phyloP scores from a whole-genome alignment of 768 basidiomycete species.

The Gloeopeniophorella convolvens region DNA sequence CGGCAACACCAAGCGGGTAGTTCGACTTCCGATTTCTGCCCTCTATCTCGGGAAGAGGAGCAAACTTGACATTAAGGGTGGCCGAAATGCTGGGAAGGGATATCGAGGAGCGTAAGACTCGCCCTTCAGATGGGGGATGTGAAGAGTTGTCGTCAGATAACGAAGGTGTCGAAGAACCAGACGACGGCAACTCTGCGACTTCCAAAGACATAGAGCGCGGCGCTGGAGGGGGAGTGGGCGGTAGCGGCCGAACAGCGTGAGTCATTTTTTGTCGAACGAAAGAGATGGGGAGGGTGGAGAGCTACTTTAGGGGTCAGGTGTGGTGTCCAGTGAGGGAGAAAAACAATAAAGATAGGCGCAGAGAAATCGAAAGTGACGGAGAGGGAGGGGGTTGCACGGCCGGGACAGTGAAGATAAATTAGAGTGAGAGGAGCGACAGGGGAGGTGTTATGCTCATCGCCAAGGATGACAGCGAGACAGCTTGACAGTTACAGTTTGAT shows the following conservation, averaged over 20 bases:
- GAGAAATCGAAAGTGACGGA: too few relatives aligned
- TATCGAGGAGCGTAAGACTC: constrained; percentile 1
- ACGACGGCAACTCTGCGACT: background rate
- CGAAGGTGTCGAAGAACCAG: constrained; percentile 10
- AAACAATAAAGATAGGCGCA: too few relatives aligned
- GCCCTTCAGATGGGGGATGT: background rate
- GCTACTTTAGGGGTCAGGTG: too few relatives aligned
- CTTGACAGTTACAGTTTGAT: too few relatives aligned
- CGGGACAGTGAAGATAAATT: too few relatives aligned
- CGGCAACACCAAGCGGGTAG: constrained; percentile 32
- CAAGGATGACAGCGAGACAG: too few relatives aligned
- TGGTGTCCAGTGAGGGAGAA: background rate
- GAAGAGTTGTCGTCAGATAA: background rate
- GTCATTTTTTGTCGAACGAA: constrained; percentile 1
- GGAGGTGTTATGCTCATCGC: too few relatives aligned
- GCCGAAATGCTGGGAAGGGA: constrained; percentile 21
- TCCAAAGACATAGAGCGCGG: constrained; percentile 1
- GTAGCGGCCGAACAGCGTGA: background rate
- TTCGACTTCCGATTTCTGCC: constrained; percentile 27
- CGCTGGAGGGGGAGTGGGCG: background rate
- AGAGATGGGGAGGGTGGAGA: background rate
- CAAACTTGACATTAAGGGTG: constrained; percentile 28
- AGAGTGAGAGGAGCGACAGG: too few relatives aligned
- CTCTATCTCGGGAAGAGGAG: constrained; percentile 30
- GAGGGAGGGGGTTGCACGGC: too few relatives aligned